Conservation (phyloP, 139 green algal genomes). For the Nannochloris sp. region DNA sequence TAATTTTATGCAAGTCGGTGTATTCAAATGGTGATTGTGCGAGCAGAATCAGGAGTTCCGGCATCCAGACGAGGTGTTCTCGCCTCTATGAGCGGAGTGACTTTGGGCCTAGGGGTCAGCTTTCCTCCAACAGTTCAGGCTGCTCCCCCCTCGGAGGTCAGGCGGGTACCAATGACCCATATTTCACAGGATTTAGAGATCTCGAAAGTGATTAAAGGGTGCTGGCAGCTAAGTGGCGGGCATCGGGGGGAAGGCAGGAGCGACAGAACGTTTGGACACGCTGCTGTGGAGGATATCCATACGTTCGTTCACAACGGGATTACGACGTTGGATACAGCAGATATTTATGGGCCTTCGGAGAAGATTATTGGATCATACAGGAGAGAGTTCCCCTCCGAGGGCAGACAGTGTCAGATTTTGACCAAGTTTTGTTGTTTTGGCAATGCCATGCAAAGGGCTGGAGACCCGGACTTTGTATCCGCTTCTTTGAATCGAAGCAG, state of each 20-base stretch:
- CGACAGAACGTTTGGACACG: slow-evolving; percentile 57
- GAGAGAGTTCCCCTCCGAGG: not conserved
- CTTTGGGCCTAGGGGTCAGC: not conserved
- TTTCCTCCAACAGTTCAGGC: not conserved
- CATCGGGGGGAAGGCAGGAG: slow-evolving; percentile 42
- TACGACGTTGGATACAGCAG: slow-evolving; percentile 54
- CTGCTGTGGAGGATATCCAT: slow-evolving; percentile 54
- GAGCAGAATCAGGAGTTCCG: not conserved
- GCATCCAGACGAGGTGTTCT: not conserved
- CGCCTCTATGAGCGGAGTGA: not conserved
- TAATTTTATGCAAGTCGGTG: too few species aligned
- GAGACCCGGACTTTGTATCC: not conserved
- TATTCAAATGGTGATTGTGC: too few species aligned
- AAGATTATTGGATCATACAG: slow-evolving; percentile 64
- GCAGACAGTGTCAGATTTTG: slow-evolving; percentile 39
- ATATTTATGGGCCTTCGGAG: slow-evolving; percentile 79
- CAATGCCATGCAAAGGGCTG: slow-evolving; percentile 23
- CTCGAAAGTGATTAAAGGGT: slow-evolving; percentile 18
- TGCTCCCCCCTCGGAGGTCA: not conserved
- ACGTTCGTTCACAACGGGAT: slow-evolving; percentile 49
- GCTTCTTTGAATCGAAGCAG: slow-evolving; percentile 25
- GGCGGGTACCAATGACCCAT: slow-evolving; percentile 8
- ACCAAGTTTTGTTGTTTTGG: slow-evolving; percentile 81
- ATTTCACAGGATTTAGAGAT: slow-evolving; percentile 20
- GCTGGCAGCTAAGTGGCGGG: slow-evolving; percentile 11